A percentile compares a stretch with the other conserved stretches of the same genome.
phyloP scores from a whole-genome alignment of 768 basidiomycete species.

The Mycena pura region DNA sequence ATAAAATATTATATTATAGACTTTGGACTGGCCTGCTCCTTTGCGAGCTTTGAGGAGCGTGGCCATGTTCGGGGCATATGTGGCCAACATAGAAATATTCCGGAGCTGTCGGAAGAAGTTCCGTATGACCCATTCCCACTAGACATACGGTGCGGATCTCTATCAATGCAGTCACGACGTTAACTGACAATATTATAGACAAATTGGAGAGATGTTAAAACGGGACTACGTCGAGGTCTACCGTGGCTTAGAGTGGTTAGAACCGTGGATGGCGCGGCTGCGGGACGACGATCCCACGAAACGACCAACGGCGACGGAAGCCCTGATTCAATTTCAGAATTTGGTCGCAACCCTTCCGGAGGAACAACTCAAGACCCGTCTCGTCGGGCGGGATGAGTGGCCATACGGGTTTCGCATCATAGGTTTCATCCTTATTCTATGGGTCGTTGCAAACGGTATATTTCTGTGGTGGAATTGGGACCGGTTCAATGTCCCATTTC shows the following conservation, averaged over 20 bases:
- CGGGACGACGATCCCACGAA: conserved; percentile 23
- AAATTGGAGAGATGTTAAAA: conserved; percentile 28
- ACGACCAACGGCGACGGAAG: conserved; percentile 19
- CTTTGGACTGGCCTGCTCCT: conserved; percentile 27
- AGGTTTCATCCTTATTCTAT: background rate
- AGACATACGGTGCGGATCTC: conserved; percentile 17
- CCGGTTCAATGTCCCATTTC: background rate
- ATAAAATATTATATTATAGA: conserved; percentile 26
- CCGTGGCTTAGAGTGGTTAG: conserved; percentile 18
- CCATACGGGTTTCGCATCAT: conserved; percentile 10
- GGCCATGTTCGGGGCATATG: conserved; percentile 23
- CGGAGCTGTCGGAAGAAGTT: conserved; percentile 26
- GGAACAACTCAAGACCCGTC: conserved; percentile 19
- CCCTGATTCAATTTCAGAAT: conserved; percentile 12
- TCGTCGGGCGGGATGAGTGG: conserved; percentile 19
- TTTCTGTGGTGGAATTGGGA: conserved; percentile 26
- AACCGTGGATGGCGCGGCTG: conserved; percentile 19
- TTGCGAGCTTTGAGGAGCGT: conserved; percentile 25
- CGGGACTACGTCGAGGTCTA: conserved; percentile 22
- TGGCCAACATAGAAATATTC: conserved; percentile 26
- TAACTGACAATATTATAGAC: conserved; percentile 4
- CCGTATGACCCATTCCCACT: conserved; percentile 26
- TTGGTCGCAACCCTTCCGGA: conserved; percentile 13
- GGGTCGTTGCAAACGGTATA: conserved; percentile 11
- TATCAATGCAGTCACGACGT: background rate